Base-by-base conservation (phyloP, 306 rosid genomes). In the Pachyrhizus erosus region DNA sequence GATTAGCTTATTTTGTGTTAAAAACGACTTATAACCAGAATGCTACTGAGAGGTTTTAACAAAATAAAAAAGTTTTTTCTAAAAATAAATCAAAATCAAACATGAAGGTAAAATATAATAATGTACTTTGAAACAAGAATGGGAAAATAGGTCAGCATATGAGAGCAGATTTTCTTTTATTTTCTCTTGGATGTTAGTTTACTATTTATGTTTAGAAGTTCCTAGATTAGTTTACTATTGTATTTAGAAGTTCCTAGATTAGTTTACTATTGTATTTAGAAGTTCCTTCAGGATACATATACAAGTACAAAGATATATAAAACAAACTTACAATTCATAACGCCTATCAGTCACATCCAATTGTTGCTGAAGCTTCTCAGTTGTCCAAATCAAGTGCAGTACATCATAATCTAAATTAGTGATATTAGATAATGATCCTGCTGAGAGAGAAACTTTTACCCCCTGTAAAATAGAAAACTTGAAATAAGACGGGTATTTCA, bases 321-420 rank as follows among this genome's bases (percentile, higher is more conserved):
- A 70, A 70, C 45, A 84, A 26, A 80, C 89, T 88, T 86, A 93
- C 99, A 70, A 78, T 80, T 89, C 90, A 82, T 40, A 93, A 33
- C 93, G 92, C 77, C 81, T 87, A 90, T 95, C 96, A 81, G 93
- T 87, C 78, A 87, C 91, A 64, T 87, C 80, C 64, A 90, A 91
- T 83, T 90, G 98, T 55, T 85, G 97, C 87, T 91, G 92, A 86
- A 95, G 98, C 87, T 81, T 95, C 89, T 93, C 99, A 37, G 85
- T 81, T 6, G 97, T 95, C 90, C 86, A 88, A 74, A 84, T 71
- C 85, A 95, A 82, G 87, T 85, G 80, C 84, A 95, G 80, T 55
- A 90, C 84, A 87, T 93, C 95, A 73, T 51, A 83, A 68, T 95
- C 99, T 27, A 91, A 84, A 86, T 84, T 87, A 37, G 91, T 90